Evolutionary conservation across 805 yeast species (phyloP), one percentile per base, ranked within the genome.

Genomic region (Lipomyces yamadae): DNA sequence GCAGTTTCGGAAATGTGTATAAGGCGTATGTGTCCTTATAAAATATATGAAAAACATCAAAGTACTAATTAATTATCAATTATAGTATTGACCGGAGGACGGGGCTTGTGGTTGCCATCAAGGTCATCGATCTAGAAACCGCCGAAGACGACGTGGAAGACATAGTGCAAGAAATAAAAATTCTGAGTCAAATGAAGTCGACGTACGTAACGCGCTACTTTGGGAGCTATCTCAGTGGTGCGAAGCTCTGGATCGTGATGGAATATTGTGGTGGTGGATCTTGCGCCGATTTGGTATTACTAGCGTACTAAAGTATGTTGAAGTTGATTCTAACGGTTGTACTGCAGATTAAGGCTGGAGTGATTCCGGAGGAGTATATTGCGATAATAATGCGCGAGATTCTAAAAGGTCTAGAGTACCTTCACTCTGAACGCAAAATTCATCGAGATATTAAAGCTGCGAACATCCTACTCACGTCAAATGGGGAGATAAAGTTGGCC

Each of bases 231-330:
- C 76, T 89, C 3, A 80, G 82, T 56, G 91, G 86, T 56, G 85
- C 86, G 55, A 82, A 85, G 4, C 85, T 95, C 86, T 93, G 92
- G 89, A 90, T 94, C 58, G 88, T 88, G 4, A 91, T 95, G 97
- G 99, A 94, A 76, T 92, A 85, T 75, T 95, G 98, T 77, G 97
- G 94, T 11, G 98, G 96, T 35, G 97, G 98, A 0, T 91, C 97
- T 0, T 90, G 97, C 76, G 83, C 89, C 1, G 96, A 90, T 73
- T 81, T 92, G 63, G 73, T 70, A 61, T 10, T 42, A n/a, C n/a
- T 15, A 6, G 8, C 18, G 24, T 15, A 42, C 48, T n/a, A 7
- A 37, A 37, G 18, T 4, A 15, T 42, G n/a, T 42, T 42, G 48
- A 24, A 15, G 24, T 8, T 10, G 48, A n/a, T 42, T 42, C 48